Base-by-base conservation (phyloP, 139 green algal species). In the Coelastrella sp. region DNA sequence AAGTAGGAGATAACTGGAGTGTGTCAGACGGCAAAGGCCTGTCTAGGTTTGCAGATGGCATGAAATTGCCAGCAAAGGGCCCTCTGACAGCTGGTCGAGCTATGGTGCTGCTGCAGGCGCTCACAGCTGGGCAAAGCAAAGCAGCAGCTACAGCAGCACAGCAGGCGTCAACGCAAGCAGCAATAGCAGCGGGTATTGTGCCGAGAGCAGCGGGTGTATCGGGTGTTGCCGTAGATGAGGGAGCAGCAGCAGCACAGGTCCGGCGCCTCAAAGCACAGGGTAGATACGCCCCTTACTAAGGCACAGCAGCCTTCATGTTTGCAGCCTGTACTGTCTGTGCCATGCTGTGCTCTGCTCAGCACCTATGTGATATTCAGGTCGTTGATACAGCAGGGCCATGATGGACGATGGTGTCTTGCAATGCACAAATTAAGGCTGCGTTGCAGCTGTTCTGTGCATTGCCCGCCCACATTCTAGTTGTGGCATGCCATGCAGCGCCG, bases 261-360 rank as follows among this genome's bases (percentile, higher is more conserved):
- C 56, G 83, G 66, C 83, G 83, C 11, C 68, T 88, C 47, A 88
- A 80, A 13, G 83, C 83, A 23, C 83, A 88, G 54, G 83, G 83
- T 7, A 73, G 83, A 54, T 88, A 73, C 57, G 16, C 32, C 10
- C 83, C 83, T 5, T 80, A 88, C 68, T 80, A 22, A 71, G 10
- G 61, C 11, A 13, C 61, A 19, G 61, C 80, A 86, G 80, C 22
- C 14, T 32, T 77, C 2, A 10, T 71, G 61, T 10, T 47, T 47
- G 32, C 32, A 47, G 32, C 32, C 32, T 47, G 32, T 47, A 47
- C 32, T 47, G 32, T 47, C 32, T 47, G 32, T 47, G 32, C 32
- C 32, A 47, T 47, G 32, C 32, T 47, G 32, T 47, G 32, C 32
- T 47, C 32, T 47, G 32, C 32, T 47, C 32, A 47, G 32, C 32